Conservation (phyloP, 75 land plant genomes). For the Picea glauca region DNA sequence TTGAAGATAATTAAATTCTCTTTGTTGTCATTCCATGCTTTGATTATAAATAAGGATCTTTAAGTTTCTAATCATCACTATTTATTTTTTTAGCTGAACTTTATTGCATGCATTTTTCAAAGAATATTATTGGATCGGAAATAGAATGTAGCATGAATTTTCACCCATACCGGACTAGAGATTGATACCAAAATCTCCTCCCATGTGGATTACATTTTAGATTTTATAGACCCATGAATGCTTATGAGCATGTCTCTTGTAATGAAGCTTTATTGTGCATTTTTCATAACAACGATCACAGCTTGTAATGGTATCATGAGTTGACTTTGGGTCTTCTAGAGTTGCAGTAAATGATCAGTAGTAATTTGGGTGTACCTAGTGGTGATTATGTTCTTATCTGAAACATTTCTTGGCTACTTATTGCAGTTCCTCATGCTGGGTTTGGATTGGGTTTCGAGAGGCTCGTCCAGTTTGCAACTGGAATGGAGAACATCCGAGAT, state of each 20-base stretch:
- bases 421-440: conserved; percentile 97
- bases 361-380: neutral
- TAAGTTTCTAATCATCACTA: neutral
- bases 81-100: neutral
- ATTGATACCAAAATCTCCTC: neutral
- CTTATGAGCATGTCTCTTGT: neutral
- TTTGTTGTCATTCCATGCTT: neutral
- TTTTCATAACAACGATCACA: neutral
- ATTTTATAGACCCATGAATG: neutral
- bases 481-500: conserved; percentile 95
- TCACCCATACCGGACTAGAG: neutral
- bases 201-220: neutral
- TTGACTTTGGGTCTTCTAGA: neutral
- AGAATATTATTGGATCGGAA: neutral
- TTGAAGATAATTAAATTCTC: neutral
- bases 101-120: neutral
- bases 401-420: neutral
- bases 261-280: neutral
- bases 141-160: neutral
- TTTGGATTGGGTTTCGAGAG: conserved; percentile 99
- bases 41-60: neutral
- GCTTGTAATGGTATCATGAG: neutral
- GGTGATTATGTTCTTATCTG: conserved; percentile 4
- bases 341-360: neutral
- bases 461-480: conserved; percentile 95